A percentile compares a stretch with the other conserved stretches of the same genome.
phyloP scores from a whole-genome alignment of 805 yeast genomes.

The Blastobotrys chiropterorum region DNA sequence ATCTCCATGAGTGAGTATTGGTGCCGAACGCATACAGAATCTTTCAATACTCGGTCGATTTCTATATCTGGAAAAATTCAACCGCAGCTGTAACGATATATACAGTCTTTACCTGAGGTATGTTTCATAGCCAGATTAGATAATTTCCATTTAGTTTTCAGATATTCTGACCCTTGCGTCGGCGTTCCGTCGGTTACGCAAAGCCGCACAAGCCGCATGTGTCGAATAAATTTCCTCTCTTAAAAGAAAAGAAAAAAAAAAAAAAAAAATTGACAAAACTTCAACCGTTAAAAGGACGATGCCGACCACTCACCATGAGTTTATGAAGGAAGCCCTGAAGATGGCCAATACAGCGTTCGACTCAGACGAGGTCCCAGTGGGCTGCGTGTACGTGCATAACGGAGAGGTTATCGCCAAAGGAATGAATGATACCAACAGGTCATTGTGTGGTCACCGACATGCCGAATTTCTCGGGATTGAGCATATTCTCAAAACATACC shows the following conservation, averaged over 20 bases:
- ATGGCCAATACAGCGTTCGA: slow-evolving; percentile 59
- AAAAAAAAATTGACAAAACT: background rate
- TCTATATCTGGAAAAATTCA: too few relatives aligned
- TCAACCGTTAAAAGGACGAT: too few relatives aligned
- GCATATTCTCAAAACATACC: slow-evolving; percentile 36
- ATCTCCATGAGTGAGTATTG: too few relatives aligned
- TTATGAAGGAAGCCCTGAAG: slow-evolving; percentile 33
- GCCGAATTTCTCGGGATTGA: slow-evolving; percentile 87
- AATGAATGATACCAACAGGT: slow-evolving; percentile 77
- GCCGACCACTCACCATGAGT: slow-evolving; percentile 19
- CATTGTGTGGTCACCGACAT: slow-evolving; percentile 76
- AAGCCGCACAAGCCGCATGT: too few relatives aligned
- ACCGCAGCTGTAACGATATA: too few relatives aligned
- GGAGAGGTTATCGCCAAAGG: slow-evolving; percentile 62
- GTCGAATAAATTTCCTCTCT: background rate
- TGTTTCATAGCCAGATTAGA: too few relatives aligned
- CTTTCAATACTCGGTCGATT: too few relatives aligned
- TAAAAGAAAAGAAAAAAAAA: background rate
- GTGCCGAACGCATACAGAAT: too few relatives aligned
- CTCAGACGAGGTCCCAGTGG: slow-evolving; percentile 77
- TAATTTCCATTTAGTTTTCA: too few relatives aligned
- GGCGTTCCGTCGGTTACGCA: too few relatives aligned
- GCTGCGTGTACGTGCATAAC: slow-evolving; percentile 61
- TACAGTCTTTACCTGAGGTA: too few relatives aligned
- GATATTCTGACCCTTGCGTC: too few relatives aligned